A percentile compares a stretch with the other conserved stretches of the same genome.
phyloP scores from a whole-genome alignment of 2,329 filamentous ascomycete species.

The Penicillium italicum region DNA sequence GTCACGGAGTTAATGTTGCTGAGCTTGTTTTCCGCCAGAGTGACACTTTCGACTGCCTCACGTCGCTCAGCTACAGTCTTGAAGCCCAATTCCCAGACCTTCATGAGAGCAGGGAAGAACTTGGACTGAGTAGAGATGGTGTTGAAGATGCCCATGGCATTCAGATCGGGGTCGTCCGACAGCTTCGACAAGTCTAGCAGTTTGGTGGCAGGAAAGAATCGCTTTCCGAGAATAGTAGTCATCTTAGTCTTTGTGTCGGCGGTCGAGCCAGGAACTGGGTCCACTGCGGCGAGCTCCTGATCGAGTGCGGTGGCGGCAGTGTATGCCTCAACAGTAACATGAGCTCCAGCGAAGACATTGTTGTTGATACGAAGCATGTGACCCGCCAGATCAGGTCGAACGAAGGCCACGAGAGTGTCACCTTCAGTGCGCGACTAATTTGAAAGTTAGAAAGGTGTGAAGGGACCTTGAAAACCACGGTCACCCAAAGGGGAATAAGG shows the following conservation, averaged over 20 bases:
- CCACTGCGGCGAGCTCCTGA: slow-evolving; percentile 25
- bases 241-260: slow-evolving; percentile 66
- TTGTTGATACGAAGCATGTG: slow-evolving; percentile 65
- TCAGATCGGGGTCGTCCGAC: slow-evolving; percentile 66
- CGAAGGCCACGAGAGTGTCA: slow-evolving; percentile 65
- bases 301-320: slow-evolving; percentile 29
- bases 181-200: slow-evolving; percentile 80
- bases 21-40: slow-evolving; percentile 75
- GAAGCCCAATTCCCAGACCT: slow-evolving; percentile 75
- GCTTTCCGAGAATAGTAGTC: slow-evolving; percentile 64
- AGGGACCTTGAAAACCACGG: slow-evolving; percentile 43
- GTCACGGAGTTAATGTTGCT: slow-evolving; percentile 69
- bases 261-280: slow-evolving; percentile 44
- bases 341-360: slow-evolving; percentile 64
- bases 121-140: slow-evolving; percentile 70
- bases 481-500: slow-evolving; percentile 37
- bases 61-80: slow-evolving; percentile 67
- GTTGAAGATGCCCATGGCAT: slow-evolving; percentile 71
- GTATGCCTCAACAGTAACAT: slow-evolving; percentile 54
- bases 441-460: slow-evolving; percentile 62
- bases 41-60: slow-evolving; percentile 76
- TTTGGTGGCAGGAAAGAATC: slow-evolving; percentile 70
- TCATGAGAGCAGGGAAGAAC: slow-evolving; percentile 89
- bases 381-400: slow-evolving; percentile 61
- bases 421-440: slow-evolving; percentile 66